Conservation (phyloP, 164 flowering plant species). For the Piper longum region DNA sequence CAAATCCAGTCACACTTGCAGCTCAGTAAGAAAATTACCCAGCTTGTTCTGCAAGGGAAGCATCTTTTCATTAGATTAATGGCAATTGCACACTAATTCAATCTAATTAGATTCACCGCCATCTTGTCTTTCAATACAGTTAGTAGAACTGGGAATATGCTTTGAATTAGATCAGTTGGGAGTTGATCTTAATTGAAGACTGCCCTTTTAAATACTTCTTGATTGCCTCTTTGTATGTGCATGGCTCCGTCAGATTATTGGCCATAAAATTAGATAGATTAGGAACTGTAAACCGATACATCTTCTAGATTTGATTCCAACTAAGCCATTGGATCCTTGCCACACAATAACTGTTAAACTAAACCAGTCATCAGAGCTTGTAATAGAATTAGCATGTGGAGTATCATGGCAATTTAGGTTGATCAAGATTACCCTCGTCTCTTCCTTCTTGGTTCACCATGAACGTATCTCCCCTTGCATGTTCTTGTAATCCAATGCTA, state of each 20-base stretch:
- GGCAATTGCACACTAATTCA: not conserved
- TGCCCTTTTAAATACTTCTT: not conserved
- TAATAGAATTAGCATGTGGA: constrained; percentile 1
- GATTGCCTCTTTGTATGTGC: constrained; percentile 2
- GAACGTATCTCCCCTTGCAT: not conserved
- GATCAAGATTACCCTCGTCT: constrained; percentile 1
- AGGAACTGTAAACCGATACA: not conserved
- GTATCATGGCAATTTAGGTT: not conserved
- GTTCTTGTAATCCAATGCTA: not conserved
- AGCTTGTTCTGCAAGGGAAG: not conserved
- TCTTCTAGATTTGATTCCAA: not conserved
- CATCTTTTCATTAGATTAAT: constrained; percentile 1
- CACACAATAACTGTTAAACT: not conserved
- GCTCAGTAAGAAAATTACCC: not conserved
- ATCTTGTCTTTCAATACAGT: not conserved
- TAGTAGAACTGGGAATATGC: not conserved
- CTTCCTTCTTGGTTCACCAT: not conserved
- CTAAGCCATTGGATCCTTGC: not conserved
- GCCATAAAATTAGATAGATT: no score
- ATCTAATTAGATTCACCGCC: not conserved
- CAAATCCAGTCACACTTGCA: not conserved
- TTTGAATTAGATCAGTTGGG: constrained; percentile 1
- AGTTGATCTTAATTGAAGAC: constrained; percentile 1
- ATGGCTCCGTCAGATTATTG: not conserved
- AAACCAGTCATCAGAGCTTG: not conserved